phyloP scores from a whole-genome alignment of 2,329 filamentous ascomycete genomes.

The Curvularia sp. region DNA sequence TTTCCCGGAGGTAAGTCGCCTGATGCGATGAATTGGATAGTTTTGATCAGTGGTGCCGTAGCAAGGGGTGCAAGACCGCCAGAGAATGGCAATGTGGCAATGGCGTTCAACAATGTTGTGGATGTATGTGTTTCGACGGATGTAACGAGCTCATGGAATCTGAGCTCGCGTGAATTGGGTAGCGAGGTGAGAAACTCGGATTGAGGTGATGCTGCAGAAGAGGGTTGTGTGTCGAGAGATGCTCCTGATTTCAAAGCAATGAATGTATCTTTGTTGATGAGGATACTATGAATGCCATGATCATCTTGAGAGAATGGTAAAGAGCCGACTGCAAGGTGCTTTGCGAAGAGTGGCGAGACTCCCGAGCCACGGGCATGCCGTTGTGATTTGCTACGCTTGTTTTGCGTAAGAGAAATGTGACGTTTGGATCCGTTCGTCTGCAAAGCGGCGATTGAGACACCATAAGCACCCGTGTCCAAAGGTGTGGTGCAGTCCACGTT shows the following conservation, averaged over 20 bases:
- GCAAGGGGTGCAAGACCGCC: conserved; percentile 40
- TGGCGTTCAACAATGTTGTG: conserved; percentile 33
- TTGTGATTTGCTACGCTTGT: conserved; percentile 35
- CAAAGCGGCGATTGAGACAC: conserved; percentile 32
- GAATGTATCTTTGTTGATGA: conserved; percentile 34
- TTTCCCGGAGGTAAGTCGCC: conserved; percentile 36
- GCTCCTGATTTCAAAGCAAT: conserved; percentile 29
- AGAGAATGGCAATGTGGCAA: conserved; percentile 38
- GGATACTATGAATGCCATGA: conserved; percentile 30
- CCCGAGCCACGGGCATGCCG: conserved; percentile 32
- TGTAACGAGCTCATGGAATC: conserved; percentile 30
- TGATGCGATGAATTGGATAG: conserved; percentile 37
- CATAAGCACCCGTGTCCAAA: conserved; percentile 33
- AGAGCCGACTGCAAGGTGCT: conserved; percentile 43
- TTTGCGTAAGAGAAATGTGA: conserved; percentile 32
- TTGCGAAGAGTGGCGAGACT: conserved; percentile 42
- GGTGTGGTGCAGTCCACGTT: conserved; percentile 5
- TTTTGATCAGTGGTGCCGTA: conserved; percentile 31
- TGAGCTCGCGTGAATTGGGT: conserved; percentile 28
- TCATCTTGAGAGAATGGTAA: conserved; percentile 36
- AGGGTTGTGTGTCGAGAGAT: conserved; percentile 22
- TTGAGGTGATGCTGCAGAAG: conserved; percentile 15
- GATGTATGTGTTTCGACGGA: conserved; percentile 23
- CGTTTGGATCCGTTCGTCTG: conserved; percentile 23
- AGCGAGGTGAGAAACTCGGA: conserved; percentile 32